Evolutionary conservation across 768 basidiomycete species (phyloP).

Genomic region (Trametes elegans): DNA sequence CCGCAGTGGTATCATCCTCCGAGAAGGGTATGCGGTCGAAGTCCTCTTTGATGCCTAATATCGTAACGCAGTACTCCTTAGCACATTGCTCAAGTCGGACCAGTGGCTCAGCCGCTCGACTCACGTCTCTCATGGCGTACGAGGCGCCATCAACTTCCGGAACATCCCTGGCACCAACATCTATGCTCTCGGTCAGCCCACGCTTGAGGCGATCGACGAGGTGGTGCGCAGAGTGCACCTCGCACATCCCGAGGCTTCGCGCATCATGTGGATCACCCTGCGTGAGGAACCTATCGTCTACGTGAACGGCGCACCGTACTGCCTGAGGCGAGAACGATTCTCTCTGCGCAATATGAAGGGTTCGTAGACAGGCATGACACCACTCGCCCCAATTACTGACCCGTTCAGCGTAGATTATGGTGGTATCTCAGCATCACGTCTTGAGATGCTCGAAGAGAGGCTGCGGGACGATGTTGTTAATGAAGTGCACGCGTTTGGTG

Average conservation of each 20-base stretch:
- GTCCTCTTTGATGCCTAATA: neutral
- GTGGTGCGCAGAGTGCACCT: slow-evolving; percentile 66
- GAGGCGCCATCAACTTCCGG: slow-evolving; percentile 95
- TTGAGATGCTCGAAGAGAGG: slow-evolving; percentile 90
- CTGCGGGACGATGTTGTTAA: slow-evolving; percentile 84
- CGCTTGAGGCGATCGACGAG: slow-evolving; percentile 78
- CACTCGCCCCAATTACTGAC: neutral
- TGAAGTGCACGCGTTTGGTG: slow-evolving; percentile 81
- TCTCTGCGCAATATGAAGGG: slow-evolving; percentile 95
- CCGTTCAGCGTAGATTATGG: slow-evolving; percentile 68
- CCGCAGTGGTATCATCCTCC: slow-evolving; percentile 89
- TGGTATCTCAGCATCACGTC: slow-evolving; percentile 86
- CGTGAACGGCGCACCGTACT: slow-evolving; percentile 91
- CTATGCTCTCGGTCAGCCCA: slow-evolving; percentile 93
- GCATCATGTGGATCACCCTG: slow-evolving; percentile 89
- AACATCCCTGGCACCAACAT: slow-evolving; percentile 77
- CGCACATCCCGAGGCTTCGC: slow-evolving; percentile 55
- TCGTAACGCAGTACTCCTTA: slow-evolving; percentile 26
- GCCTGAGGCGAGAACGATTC: slow-evolving; percentile 79
- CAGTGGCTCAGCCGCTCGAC: slow-evolving; percentile 81
- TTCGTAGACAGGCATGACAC: slow-evolving; percentile 30
- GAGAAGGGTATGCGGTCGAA: slow-evolving; percentile 62
- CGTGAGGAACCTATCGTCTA: slow-evolving; percentile 91
- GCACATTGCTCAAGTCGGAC: slow-evolving; percentile 89
- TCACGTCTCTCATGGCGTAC: slow-evolving; percentile 63